Evolutionary conservation across 176 grass and related monocot species (phyloP), one percentile per base, ranked within the genome.

Genomic region (Triticum dicoccoides): DNA sequence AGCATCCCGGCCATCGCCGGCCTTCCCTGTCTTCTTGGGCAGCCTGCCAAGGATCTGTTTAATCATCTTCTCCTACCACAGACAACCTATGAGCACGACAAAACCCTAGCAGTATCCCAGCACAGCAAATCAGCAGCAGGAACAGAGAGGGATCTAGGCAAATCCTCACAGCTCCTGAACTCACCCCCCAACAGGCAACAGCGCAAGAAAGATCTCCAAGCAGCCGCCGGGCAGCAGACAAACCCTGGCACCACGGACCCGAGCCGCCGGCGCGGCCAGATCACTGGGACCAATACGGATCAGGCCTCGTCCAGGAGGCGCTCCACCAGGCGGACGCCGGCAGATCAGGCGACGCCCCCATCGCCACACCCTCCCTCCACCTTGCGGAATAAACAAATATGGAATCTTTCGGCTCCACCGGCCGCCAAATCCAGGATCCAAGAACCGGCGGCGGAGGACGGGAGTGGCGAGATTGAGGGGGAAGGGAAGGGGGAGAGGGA

Each of bases 1-100:
- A 37, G 78, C 77, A 54, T 98, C 95, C 61, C 91, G 89, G 84
- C 81, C 86, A 58, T 98, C 96, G 4, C 83, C 85, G 6, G 87
- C 84, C 92, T 95, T 98, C 18, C 93, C 92, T 11, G 89, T 88
- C 86, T 95, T 95, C 63, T 88, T 92, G 13, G 96, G 93, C 56
- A 98, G 86, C 77, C 93, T 86, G 44, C 91, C 91, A n/a, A 98
- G 83, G 80, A 98, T 91, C 83, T 98, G 93, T 30, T 98, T 98
- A 68, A 98, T 95, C 96, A 98, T 98, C 87, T 84, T 83, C 18
- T 15, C 0, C 56, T n/a, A 44, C 24, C 52, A 39, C 44, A 17
- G n/a, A 21, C 11, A 82, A 85, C 17, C 70, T 73, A 42, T 45
- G 38, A 15, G 2, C 39, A 73, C 17, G 0, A 10, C 77, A 89